A percentile compares a stretch with the other conserved stretches of the same genome.
Evolutionary conservation across 164 flowering plant species (phyloP).

Genomic region (Buxus sempervirens): DNA sequence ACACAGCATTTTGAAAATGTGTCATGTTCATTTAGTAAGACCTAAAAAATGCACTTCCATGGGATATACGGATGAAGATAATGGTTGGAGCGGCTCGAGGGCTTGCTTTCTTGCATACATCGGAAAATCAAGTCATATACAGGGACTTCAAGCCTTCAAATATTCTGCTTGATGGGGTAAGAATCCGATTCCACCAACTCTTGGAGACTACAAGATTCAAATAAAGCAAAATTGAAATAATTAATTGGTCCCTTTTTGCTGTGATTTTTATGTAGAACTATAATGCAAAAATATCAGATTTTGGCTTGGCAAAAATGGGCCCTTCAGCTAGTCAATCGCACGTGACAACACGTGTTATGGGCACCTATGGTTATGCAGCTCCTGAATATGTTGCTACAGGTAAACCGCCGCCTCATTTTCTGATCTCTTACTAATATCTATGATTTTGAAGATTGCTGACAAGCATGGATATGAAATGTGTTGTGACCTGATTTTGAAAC

Average conservation of each 20-base stretch:
- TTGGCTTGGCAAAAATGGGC: slow-evolving; percentile 84
- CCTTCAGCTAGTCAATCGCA: slow-evolving; percentile 71
- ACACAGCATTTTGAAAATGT: slow-evolving; percentile 10
- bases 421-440: not conserved
- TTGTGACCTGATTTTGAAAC: not conserved
- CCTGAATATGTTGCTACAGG: slow-evolving; percentile 95
- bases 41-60: slow-evolving; percentile 72
- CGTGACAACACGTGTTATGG: slow-evolving; percentile 85
- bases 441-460: not conserved
- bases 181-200: not conserved
- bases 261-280: slow-evolving; percentile 42
- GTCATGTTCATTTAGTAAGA: too few species aligned
- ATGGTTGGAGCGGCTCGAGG: slow-evolving; percentile 81
- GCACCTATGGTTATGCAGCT: slow-evolving; percentile 91
- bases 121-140: slow-evolving; percentile 70
- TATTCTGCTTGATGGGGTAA: slow-evolving; percentile 82
- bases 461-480: not conserved
- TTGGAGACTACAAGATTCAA: not conserved
- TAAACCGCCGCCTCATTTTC: slow-evolving; percentile 18
- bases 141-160: slow-evolving; percentile 89
- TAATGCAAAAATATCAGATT: slow-evolving; percentile 80
- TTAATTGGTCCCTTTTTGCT: not conserved
- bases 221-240: not conserved
- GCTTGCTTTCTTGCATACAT: slow-evolving; percentile 69
- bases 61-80: slow-evolving; percentile 69